Evolutionary conservation across 495 filamentous ascomycete species (phyloP), one percentile per base, ranked within the genome.

Genomic region (Xanthoparmelia taractica): DNA sequence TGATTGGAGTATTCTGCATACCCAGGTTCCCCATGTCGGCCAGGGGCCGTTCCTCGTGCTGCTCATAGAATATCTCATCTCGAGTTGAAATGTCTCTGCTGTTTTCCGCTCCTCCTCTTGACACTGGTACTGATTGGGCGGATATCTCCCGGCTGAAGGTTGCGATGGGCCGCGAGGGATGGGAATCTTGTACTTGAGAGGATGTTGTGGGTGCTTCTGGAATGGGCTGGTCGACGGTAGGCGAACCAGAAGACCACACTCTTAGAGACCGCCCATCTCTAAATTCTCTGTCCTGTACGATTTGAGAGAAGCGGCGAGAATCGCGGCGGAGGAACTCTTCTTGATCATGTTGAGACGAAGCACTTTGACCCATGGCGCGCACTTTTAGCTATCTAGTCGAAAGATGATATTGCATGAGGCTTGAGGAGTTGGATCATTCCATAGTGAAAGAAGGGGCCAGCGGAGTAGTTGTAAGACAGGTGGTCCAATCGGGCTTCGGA

Each of bases 91-190:
- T 54, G 55, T 65, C 63, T 25, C 60, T 43, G 36, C 34, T 57
- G 41, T 60, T 56, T 17, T 34, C 50, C 43, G 48, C 40, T 40
- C 41, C 43, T 25, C 52, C 60, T 56, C 41, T 38, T 11, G 27
- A 20, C 25, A 61, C 55, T 23, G 65, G 63, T 52, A 70, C 56
- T 17, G 69, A 71, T 10, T 70, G 70, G 43, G 70, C 61, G 36
- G 70, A 72, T 33, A 72, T 65, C 47, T 69, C 64, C n/a, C 69
- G 57, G 50, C 66, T 69, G 58, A 72, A 70, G 13, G 70, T 70
- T 48, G 68, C 66, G 41, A 70, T 63, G 17, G 64, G 67, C 34
- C 58, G 58, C 47, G 65, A 58, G 12, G 66, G 57, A 23, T 67
- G 65, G 25, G 56, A 48, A 25, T 63, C 61, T 62, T 63, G 65